Evolutionary conservation across 2,329 filamentous ascomycete genomes (phyloP), one percentile per base, ranked within the genome.

Genomic region (Stagonosporopsis vannaccii): DNA sequence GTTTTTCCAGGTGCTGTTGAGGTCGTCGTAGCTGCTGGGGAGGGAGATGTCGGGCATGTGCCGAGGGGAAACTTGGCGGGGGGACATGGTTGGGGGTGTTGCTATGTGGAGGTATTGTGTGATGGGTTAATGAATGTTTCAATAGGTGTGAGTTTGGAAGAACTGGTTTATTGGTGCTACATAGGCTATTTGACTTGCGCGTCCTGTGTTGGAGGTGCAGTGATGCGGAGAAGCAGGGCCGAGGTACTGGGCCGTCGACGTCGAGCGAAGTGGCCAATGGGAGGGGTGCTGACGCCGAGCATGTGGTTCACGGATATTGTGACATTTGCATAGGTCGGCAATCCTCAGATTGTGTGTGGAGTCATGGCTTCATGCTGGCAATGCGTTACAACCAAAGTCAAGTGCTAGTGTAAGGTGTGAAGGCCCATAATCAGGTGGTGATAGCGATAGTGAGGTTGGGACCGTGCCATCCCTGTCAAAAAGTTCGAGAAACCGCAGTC

Each of bases 11-110:
- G 79, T 66, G 19, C 66, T 75, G 59, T 71, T 72, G 6, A 79
- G 68, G 50, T 70, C 59, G 50, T 74, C 65, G 70, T 82, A 82
- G 59, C 71, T 75, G 17, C 43, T 35, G 1, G 78, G 79, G 6
- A 78, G 67, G 3, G 46, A 20, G 53, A 70, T 62, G 58, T 61
- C 30, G 36, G 62, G 68, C 56, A 64, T 61, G 56, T 69, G 63
- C 8, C 54, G 54, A 9, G 60, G 48, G 39, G 64, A 60, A 22
- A 58, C 23, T 30, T 59, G 58, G 36, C 51, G 53, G 1, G 53
- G 51, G n/a, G 60, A 43, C 62, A 65, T 65, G 19, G 30, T 46
- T 13, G 30, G 40, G 6, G 23, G 13, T 13, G 11, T 2, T 12
- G 6, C 8, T 30, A 9, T 32, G 37, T 12, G 7, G 19, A 15